Conservation (phyloP, 768 basidiomycete species). For the Tylopilus vinaceipallidus region DNA sequence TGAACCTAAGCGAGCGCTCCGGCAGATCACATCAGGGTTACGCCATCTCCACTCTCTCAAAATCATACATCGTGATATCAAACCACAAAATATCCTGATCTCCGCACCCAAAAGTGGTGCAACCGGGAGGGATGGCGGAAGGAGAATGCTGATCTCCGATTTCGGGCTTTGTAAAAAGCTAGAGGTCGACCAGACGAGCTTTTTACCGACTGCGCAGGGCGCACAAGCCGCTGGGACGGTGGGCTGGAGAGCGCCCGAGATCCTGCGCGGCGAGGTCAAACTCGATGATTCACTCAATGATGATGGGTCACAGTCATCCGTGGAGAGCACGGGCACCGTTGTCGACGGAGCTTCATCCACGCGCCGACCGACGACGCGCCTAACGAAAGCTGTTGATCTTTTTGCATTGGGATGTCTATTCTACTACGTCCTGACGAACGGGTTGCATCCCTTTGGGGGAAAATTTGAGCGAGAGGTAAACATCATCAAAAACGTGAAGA, state of each 20-base stretch:
- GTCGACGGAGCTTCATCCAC: conserved; percentile 23
- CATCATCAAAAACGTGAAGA: conserved; percentile 80
- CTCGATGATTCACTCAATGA: conserved; percentile 71
- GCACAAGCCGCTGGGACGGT: conserved; percentile 89
- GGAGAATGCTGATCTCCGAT: conserved; percentile 92
- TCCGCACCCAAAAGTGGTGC: conserved; percentile 62
- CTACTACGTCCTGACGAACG: conserved; percentile 88
- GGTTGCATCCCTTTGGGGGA: conserved; percentile 92
- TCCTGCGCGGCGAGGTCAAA: conserved; percentile 90
- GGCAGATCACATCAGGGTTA: conserved; percentile 84
- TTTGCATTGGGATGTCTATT: conserved; percentile 96
- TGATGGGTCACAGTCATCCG: conserved; percentile 64
- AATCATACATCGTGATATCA: conserved; percentile 97
- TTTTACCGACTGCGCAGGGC: conserved; percentile 89
- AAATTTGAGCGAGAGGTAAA: conserved; percentile 92
- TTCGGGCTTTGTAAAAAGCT: conserved; percentile 96
- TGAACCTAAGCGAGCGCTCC: conserved; percentile 84
- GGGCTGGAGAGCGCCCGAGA: conserved; percentile 98
- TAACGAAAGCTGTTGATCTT: conserved; percentile 96
- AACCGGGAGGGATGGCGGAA: conserved; percentile 38
- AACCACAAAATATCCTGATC: conserved; percentile 95
- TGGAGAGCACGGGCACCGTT: conserved; percentile 59
- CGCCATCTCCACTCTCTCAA: conserved; percentile 91
- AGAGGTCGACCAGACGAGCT: conserved; percentile 94
- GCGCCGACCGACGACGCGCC: conserved; percentile 46